Conservation (phyloP, 305 asterid species). For the Fraxinus velutina region DNA sequence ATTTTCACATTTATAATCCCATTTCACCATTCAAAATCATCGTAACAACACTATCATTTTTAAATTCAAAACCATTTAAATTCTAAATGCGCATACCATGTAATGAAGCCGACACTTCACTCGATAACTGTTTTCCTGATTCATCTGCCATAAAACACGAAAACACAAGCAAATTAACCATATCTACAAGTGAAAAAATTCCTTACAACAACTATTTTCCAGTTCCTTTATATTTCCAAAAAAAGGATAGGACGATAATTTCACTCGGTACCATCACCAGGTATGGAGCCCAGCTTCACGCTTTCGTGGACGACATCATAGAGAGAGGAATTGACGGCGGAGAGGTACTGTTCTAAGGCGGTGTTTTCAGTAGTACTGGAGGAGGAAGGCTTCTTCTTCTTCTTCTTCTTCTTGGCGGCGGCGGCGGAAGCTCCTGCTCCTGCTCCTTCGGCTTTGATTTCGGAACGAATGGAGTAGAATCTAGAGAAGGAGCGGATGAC, state of each 20-base stretch:
- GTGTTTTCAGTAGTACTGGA: constrained; percentile 36
- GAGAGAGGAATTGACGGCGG: constrained; percentile 35
- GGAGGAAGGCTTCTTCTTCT: constrained; percentile 22
- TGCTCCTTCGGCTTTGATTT: constrained; percentile 1
- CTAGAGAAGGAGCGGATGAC: constrained; percentile 44
- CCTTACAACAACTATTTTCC: neutral
- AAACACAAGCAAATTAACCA: constrained; percentile 7
- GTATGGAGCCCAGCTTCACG: constrained; percentile 32
- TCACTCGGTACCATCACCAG: constrained; percentile 39
- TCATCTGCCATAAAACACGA: constrained; percentile 31
- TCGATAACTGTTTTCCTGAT: constrained; percentile 39
- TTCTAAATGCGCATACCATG: constrained; percentile 30
- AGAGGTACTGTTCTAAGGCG: constrained; percentile 37
- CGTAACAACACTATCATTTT: neutral
- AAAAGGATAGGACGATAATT: constrained; percentile 3
- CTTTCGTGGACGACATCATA: constrained; percentile 31
- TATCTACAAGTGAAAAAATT: neutral
- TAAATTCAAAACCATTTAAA: constrained; percentile 10
- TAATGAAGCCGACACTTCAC: constrained; percentile 36
- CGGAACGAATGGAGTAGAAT: constrained; percentile 23
- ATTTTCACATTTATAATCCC: constrained; percentile 17
- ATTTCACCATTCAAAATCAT: constrained; percentile 11
- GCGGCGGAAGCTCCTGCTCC: neutral
- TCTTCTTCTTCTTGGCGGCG: constrained; percentile 21
- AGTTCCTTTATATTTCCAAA: constrained; percentile 2